phyloP scores from a whole-genome alignment of 164 flowering plant species.

The Warburgia ugandensis region DNA sequence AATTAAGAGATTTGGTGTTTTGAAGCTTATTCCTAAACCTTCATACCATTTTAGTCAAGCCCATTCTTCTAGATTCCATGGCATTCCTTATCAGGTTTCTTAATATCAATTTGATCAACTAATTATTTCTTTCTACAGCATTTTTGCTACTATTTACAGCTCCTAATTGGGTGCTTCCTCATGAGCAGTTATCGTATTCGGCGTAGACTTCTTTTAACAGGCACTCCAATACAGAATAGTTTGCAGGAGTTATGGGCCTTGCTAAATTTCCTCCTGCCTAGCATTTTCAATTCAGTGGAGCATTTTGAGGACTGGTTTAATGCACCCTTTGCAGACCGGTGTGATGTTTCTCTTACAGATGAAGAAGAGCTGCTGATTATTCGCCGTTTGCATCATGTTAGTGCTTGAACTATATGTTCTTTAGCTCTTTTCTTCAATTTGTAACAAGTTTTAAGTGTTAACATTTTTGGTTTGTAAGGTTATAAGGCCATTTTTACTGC shows the following conservation, averaged over 20 bases:
- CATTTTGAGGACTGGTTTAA: constrained; percentile 99
- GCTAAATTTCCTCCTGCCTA: constrained; percentile 94
- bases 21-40: too few species aligned
- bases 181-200: constrained; percentile 69
- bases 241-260: constrained; percentile 94
- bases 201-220: constrained; percentile 92
- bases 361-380: constrained; percentile 87
- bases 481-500: constrained; percentile 91
- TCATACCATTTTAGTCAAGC: too few species aligned
- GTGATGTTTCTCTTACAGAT: constrained; percentile 73
- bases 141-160: too few species aligned
- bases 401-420: too few species aligned
- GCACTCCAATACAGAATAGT: constrained; percentile 97
- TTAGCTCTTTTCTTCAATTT: too few species aligned
- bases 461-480: constrained; percentile 47
- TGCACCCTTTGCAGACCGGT: constrained; percentile 94
- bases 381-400: constrained; percentile 92
- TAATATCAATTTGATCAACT: too few species aligned
- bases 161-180: too few species aligned
- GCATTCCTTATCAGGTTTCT: too few species aligned
- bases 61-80: too few species aligned
- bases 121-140: too few species aligned
- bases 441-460: too few species aligned
- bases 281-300: constrained; percentile 83
- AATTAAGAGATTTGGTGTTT: too few species aligned